A percentile compares a stretch with the other conserved stretches of the same genome.
phyloP scores from a whole-genome alignment of 305 asterid species.

The Stenogyne calaminthoides region DNA sequence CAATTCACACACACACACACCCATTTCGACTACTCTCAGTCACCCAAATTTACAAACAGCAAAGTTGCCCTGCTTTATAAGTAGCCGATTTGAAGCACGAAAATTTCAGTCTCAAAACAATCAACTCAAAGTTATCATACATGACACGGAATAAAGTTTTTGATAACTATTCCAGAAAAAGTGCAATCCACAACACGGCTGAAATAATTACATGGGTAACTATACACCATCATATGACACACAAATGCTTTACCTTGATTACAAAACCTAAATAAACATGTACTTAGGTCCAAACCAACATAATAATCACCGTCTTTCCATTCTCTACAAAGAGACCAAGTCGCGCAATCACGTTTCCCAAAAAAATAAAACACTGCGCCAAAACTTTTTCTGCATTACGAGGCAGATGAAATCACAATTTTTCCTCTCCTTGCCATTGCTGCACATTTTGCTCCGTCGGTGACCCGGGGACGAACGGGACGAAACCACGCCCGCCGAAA shows the following conservation, averaged over 20 bases:
- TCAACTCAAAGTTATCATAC: no score
- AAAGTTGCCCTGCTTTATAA: no score
- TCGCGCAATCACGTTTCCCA: slow-evolving; percentile 15
- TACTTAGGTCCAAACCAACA: not conserved
- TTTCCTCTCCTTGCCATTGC: slow-evolving; percentile 37
- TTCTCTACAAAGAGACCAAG: slow-evolving; percentile 1
- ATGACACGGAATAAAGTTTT: no score
- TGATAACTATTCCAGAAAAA: not conserved
- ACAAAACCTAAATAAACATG: slow-evolving; percentile 25
- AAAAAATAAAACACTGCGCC: slow-evolving; percentile 9
- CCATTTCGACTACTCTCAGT: no score
- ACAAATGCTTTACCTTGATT: slow-evolving; percentile 10
- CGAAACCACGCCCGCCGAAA: slow-evolving; percentile 96
- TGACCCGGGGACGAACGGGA: slow-evolving; percentile 76
- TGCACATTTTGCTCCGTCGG: slow-evolving; percentile 60
- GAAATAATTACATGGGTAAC: slow-evolving; percentile 22
- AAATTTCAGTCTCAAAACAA: no score
- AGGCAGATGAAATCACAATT: slow-evolving; percentile 19
- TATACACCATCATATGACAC: slow-evolving; percentile 32
- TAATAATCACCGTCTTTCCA: slow-evolving; percentile 14
- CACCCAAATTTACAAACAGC: no score
- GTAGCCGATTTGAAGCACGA: no score
- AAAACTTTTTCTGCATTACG: slow-evolving; percentile 31
- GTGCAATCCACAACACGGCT: slow-evolving; percentile 7
- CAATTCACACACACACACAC: no score